Percentiles rank a stretch among this genome's conserved stretches.
phyloP scores from a whole-genome alignment of 225 moss, liverwort and hornwort species.

The Antitrichia curtipendula region DNA sequence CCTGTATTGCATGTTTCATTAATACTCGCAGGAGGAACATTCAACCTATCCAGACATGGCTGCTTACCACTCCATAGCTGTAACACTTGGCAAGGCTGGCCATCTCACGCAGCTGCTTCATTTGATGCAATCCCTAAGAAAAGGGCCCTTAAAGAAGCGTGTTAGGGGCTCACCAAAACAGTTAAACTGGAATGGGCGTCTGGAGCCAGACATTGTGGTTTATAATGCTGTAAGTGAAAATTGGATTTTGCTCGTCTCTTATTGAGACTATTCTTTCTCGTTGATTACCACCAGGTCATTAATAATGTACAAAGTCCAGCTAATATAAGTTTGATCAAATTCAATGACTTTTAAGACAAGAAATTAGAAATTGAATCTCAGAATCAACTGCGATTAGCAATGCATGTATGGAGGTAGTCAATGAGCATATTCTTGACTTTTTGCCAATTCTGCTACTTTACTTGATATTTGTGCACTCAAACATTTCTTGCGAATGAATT shows the following conservation, averaged over 20 bases:
- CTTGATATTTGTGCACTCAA: neutral
- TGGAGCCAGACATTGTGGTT: conserved; percentile 72
- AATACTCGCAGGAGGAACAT: conserved; percentile 34
- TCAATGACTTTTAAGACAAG: neutral
- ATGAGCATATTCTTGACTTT: neutral
- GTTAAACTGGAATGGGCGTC: conserved; percentile 36
- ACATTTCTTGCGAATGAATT: neutral
- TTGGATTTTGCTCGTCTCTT: neutral
- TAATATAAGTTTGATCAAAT: neutral
- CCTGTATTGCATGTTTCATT: neutral
- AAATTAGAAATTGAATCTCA: neutral
- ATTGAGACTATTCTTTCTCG: neutral
- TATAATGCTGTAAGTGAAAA: conserved; percentile 72
- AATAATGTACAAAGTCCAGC: neutral
- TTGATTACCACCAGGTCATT: neutral
- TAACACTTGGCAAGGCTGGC: conserved; percentile 83
- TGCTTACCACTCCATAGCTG: conserved; percentile 74
- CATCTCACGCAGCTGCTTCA: conserved; percentile 58
- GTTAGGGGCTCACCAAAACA: conserved; percentile 6
- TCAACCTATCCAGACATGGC: conserved; percentile 90
- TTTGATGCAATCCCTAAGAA: conserved; percentile 40
- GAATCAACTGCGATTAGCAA: neutral
- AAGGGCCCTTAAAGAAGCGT: conserved; percentile 26
- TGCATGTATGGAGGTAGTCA: neutral
- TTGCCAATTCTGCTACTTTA: neutral